phyloP scores from a whole-genome alignment of 768 basidiomycete species.

The Leccinum obscurum region DNA sequence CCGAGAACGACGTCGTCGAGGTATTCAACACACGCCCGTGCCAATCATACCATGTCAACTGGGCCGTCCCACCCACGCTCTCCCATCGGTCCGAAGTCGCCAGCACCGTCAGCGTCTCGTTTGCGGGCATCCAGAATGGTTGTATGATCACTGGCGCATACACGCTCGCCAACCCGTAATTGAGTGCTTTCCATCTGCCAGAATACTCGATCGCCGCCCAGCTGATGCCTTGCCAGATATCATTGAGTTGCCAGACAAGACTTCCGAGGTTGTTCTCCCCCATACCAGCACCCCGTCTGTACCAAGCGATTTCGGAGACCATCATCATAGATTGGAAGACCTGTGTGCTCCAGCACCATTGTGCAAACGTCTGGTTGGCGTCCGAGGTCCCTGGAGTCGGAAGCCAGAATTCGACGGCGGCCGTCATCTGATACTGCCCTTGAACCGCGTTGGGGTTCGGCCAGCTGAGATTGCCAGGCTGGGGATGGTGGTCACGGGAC shows the following conservation, averaged over 20 bases:
- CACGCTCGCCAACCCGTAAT: slow-evolving; percentile 47
- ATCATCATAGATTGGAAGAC: slow-evolving; percentile 61
- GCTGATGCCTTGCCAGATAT: slow-evolving; percentile 60
- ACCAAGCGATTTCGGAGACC: slow-evolving; percentile 57
- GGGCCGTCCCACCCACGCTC: slow-evolving; percentile 43
- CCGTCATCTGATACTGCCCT: slow-evolving; percentile 54
- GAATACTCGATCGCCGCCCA: slow-evolving; percentile 59
- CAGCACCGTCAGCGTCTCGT: slow-evolving; percentile 47
- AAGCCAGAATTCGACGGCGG: slow-evolving; percentile 54
- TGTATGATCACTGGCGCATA: slow-evolving; percentile 51
- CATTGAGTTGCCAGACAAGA: slow-evolving; percentile 60
- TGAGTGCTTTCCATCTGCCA: slow-evolving; percentile 59
- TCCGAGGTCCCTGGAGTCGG: slow-evolving; percentile 49
- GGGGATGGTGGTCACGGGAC: slow-evolving; percentile 57
- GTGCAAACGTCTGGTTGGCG: slow-evolving; percentile 57
- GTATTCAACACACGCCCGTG: slow-evolving; percentile 41
- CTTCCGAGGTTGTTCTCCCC: slow-evolving; percentile 61
- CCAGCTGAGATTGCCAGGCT: slow-evolving; percentile 50
- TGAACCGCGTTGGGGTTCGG: slow-evolving; percentile 55
- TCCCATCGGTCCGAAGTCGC: slow-evolving; percentile 56
- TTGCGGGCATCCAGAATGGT: slow-evolving; percentile 56
- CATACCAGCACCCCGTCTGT: slow-evolving; percentile 57
- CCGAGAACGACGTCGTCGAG: slow-evolving; percentile 39
- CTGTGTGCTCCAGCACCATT: slow-evolving; percentile 65
- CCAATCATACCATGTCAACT: slow-evolving; percentile 63